Conservation (phyloP, 495 filamentous ascomycete genomes). For the Aspergillus avenaceus region DNA sequence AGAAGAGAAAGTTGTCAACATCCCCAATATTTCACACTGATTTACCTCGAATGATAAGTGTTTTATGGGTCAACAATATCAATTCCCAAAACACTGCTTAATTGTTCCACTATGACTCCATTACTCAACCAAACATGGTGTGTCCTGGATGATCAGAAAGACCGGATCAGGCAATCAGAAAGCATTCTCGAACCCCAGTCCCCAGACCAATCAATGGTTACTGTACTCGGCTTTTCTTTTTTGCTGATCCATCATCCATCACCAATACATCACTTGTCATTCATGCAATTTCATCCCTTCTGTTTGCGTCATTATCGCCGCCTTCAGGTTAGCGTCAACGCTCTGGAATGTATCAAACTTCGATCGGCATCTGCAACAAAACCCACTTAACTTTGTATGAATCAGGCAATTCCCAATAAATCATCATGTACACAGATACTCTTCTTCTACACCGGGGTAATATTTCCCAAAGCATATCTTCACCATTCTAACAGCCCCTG, state of each 20-base stretch:
- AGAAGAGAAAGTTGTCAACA: neutral
- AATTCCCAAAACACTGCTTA: neutral
- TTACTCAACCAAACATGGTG: neutral
- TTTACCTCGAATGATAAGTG: neutral
- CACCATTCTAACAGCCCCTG: neutral
- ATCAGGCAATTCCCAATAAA: neutral
- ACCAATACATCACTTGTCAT: too few species aligned
- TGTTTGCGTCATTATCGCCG: slow-evolving; percentile 34
- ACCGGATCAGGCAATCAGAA: neutral
- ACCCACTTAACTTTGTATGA: neutral
- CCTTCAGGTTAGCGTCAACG: slow-evolving; percentile 25
- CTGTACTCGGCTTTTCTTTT: too few species aligned
- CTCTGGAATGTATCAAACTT: slow-evolving; percentile 23
- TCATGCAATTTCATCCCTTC: neutral
- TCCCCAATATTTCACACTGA: neutral
- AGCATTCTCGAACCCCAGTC: neutral
- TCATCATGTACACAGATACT: neutral
- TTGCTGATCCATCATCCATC: slow-evolving; percentile 2
- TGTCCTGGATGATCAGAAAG: too few species aligned
- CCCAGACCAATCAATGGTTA: neutral
- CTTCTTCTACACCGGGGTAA: neutral
- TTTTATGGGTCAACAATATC: neutral
- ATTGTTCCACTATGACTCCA: neutral
- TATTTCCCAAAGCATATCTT: too few species aligned
- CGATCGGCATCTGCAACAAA: neutral